phyloP scores from a whole-genome alignment of 768 basidiomycete genomes.

The Collybia nuda region DNA sequence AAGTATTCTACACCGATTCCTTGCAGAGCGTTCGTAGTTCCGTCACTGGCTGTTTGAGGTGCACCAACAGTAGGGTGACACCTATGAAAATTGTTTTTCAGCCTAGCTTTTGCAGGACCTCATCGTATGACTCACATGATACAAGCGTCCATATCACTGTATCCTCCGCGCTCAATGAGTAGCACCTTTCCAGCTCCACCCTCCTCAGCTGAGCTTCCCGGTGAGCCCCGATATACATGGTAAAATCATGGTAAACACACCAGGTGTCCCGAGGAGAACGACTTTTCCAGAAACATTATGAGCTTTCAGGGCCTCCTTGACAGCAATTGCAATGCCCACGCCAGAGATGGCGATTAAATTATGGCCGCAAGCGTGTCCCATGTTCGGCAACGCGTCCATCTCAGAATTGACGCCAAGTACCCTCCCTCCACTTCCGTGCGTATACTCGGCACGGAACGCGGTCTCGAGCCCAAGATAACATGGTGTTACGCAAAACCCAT shows the following conservation, averaged over 20 bases:
- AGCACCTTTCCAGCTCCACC: constrained; percentile 74
- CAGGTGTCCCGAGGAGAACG: constrained; percentile 77
- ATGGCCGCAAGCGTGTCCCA: constrained; percentile 77
- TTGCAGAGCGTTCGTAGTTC: constrained; percentile 64
- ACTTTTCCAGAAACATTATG: constrained; percentile 66
- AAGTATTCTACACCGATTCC: constrained; percentile 67
- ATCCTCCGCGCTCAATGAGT: constrained; percentile 73
- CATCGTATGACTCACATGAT: constrained; percentile 52
- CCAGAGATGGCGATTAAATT: constrained; percentile 82
- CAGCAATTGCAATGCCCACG: constrained; percentile 70
- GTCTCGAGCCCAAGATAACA: constrained; percentile 72
- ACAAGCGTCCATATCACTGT: constrained; percentile 79
- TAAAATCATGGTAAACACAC: constrained; percentile 26
- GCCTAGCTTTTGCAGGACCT: not conserved
- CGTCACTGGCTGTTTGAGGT: constrained; percentile 46
- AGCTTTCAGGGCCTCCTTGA: constrained; percentile 65
- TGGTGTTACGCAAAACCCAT: constrained; percentile 70
- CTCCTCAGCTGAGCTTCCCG: constrained; percentile 62
- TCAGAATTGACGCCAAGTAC: constrained; percentile 80
- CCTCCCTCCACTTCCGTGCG: constrained; percentile 56
- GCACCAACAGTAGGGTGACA: constrained; percentile 70
- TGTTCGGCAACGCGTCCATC: constrained; percentile 63
- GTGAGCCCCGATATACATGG: not conserved
- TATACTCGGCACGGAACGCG: constrained; percentile 77
- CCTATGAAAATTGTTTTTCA: constrained; percentile 38